phyloP scores from a whole-genome alignment of 2,329 filamentous ascomycete genomes.

The Scedosporium aurantiacum region DNA sequence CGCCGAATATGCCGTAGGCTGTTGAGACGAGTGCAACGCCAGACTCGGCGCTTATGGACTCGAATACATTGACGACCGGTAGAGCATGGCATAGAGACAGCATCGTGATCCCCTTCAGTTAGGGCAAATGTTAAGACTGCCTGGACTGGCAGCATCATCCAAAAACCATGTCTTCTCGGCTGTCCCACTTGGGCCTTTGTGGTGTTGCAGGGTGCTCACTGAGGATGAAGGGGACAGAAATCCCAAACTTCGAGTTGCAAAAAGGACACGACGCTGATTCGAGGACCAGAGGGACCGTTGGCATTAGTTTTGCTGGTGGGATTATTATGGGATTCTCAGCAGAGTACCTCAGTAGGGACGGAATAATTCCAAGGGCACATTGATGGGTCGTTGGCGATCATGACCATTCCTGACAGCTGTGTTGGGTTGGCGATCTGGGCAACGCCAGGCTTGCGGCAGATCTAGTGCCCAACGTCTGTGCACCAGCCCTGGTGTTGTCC shows the following conservation, averaged over 20 bases:
- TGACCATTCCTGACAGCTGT: not conserved
- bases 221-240: too few species aligned
- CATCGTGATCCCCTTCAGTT: too few species aligned
- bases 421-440: not conserved
- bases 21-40: not conserved
- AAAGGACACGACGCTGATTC: not conserved
- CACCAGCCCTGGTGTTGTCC: not conserved
- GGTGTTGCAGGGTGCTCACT: too few species aligned
- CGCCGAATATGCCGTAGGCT: constrained; percentile 7
- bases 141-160: too few species aligned
- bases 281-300: not conserved
- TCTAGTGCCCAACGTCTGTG: constrained; percentile 4
- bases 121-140: too few species aligned
- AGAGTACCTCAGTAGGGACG: constrained; percentile 1
- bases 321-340: too few species aligned
- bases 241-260: not conserved
- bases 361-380: constrained; percentile 7
- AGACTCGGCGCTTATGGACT: not conserved
- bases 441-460: not conserved
- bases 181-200: too few species aligned
- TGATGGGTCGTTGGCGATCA: not conserved
- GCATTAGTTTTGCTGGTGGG: not conserved
- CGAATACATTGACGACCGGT: not conserved
- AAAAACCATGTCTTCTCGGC: too few species aligned
- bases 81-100: not conserved